Evolutionary conservation across 805 yeast genomes (phyloP), one percentile per base, ranked within the genome.

Genomic region (Saturnispora ahearnii): DNA sequence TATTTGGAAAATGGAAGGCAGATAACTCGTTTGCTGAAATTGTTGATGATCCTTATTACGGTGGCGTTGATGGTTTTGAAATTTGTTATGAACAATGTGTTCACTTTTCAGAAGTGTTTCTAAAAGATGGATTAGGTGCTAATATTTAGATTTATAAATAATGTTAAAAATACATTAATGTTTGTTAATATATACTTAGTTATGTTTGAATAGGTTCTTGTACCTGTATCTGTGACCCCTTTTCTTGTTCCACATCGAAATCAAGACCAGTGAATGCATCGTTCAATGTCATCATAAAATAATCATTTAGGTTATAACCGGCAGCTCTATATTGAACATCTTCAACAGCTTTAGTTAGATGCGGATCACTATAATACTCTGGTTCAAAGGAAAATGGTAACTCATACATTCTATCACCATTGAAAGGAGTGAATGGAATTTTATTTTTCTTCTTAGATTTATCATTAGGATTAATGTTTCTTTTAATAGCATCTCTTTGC

Each of bases 11-110:
- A n/a, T 90, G 88, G 82, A 73, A 78, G 51, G 76, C 78, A 0
- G 79, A 78, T 58, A 54, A 65, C 1, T 64, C 68, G 38, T 77
- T 74, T 52, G 71, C 71, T 18, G 71, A 65, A 33, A 78, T 86
- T 32, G 90, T 90, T 5, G 86, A 79, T 49, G 98, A 90, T 64
- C 98, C 98, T 1, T 90, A 91, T 64, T 91, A 90, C 61, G 97
- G 97, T 5, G 96, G 95, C 0, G 69, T 68, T 21, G 74, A 78
- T 55, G 96, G 96, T 2, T 90, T 90, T 62, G 93, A 87, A 64
- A 73, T 70, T 50, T 87, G 86, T 64, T 90, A 81, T 62, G 62
- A 74, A 50, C 98, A 90, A 62, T 73, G 89, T 46, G 61, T 69
- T 10, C 89, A 85, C 57, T 91, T 91, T 62, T 78, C 87, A 51